phyloP scores from a whole-genome alignment of 768 basidiomycete species.

The Xerocomellus chrysenteron region DNA sequence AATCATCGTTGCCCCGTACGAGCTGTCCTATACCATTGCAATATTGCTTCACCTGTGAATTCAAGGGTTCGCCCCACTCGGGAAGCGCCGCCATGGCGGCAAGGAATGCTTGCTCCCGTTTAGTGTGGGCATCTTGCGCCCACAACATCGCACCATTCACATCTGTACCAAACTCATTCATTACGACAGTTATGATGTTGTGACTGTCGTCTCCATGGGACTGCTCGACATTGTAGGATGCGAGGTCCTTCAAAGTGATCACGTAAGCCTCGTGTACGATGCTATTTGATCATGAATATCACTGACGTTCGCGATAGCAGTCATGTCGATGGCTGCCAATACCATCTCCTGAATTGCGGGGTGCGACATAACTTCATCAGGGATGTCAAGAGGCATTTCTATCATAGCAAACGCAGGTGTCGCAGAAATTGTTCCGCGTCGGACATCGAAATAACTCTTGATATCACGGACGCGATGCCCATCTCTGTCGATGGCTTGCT shows the following conservation, averaged over 20 bases:
- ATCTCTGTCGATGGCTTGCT: conserved; percentile 6
- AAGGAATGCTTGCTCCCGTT: conserved; percentile 5
- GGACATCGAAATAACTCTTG: conserved; percentile 40
- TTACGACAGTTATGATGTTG: conserved; percentile 50
- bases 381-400: conserved; percentile 33
- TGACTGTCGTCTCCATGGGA: conserved; percentile 27
- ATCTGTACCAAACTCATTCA: conserved; percentile 36
- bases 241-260: conserved; percentile 21
- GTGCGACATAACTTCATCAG: conserved; percentile 42
- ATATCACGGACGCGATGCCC: conserved; percentile 33
- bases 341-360: conserved; percentile 35
- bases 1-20: conserved; percentile 27
- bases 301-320: conserved; percentile 38
- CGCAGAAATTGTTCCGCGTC: conserved; percentile 34
- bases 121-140: conserved; percentile 8
- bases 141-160: conserved; percentile 17
- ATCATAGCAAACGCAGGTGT: neutral
- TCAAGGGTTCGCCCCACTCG: conserved; percentile 41
- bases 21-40: conserved; percentile 50
- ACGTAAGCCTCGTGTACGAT: neutral
- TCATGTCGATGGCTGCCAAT: conserved; percentile 31
- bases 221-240: conserved; percentile 36
- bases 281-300: neutral
- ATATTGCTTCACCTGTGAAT: conserved; percentile 43
- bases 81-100: conserved; percentile 30